These are phyloP conservation scores for Trichoderma sp. DNA, from an alignment of 2,329 filamentous ascomycete genomes.

Conservation along the genomic window DNA sequence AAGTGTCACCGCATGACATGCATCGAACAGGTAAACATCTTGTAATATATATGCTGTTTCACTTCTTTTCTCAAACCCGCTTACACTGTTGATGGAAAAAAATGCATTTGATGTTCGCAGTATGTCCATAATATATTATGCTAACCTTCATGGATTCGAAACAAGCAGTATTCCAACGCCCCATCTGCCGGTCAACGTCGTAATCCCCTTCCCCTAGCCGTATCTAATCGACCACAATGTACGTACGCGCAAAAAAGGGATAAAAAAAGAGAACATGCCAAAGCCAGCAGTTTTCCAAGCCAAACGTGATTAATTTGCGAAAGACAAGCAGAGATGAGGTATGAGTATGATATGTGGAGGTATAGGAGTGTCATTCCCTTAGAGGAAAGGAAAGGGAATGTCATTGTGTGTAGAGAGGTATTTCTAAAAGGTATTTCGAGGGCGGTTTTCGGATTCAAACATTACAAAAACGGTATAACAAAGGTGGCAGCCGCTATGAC, in stretches of 20 bases:
- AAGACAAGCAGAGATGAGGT: background rate
- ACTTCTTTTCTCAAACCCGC: background rate
- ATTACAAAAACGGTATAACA: constrained; percentile 13
- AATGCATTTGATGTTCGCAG: background rate
- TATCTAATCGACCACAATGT: background rate
- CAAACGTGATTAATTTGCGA: background rate
- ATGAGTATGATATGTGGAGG: background rate
- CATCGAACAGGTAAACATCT: background rate
- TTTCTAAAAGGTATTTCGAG: background rate
- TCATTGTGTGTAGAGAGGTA: background rate
- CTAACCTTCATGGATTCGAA: background rate
- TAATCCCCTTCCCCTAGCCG: background rate
- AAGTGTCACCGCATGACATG: background rate
- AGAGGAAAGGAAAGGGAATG: background rate
- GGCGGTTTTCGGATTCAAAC: background rate
- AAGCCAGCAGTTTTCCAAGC: background rate
- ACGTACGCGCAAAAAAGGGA: background rate
- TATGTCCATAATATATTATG: constrained; percentile 2
- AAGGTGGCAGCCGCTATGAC: background rate
- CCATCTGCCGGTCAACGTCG: background rate
- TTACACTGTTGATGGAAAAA: background rate
- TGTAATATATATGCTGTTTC: background rate
- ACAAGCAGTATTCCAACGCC: background rate
- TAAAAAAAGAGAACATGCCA: background rate
- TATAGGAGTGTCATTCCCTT: background rate